Base-by-base conservation (phyloP, 192 early-diverging fungal species). In the Backusella liffmaniae region DNA sequence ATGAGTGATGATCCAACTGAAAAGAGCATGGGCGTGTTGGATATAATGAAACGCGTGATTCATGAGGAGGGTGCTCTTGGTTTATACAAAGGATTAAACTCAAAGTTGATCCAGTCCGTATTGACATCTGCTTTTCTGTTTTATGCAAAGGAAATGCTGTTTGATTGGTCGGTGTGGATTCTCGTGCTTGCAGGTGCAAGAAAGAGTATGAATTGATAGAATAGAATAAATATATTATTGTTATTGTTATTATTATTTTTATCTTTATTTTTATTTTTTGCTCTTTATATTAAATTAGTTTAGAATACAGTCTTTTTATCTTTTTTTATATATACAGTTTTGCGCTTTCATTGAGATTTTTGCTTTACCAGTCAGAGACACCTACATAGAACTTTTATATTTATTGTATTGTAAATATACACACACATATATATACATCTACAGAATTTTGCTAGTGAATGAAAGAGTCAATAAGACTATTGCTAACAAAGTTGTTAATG, bases 81-180 rank as follows among this genome's bases (percentile, higher is more conserved):
- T 36, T 84, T 94, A 73, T 94, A 92, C 84, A 93, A 92, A 84
- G 93, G 93, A 53, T 94, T 99, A 72, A 92, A 94, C 76, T 90
- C 92, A 84, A 99, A 99, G 89, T 87, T 99, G 67, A 67, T 99
- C 10, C 97, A 99, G 83, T 92, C 90, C 18, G 95, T 98, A 53
- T 86, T 99, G 72, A 94, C 96, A 1, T 90, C 95, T 13, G 96
- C 97, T 29, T 94, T 98, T 83, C 86, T 96, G 80, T 99, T 99
- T 86, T 96, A 96, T 86, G 93, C 85, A 41, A 94, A 95, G 83
- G 92, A 94, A 68, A 85, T 83, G 3, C 79, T 94, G 59, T 93
- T 91, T 76, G 76, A 88, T 56, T 91, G 89, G 36, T 85, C 89
- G 5, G 83, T 91, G 69, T 83, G 81, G 73, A 73, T 85, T 0